Evolutionary conservation across 1,139 yeast genomes (phyloP), one percentile per base, ranked within the genome.

Genomic region (Zhuliangozyma parablackwelliae): DNA sequence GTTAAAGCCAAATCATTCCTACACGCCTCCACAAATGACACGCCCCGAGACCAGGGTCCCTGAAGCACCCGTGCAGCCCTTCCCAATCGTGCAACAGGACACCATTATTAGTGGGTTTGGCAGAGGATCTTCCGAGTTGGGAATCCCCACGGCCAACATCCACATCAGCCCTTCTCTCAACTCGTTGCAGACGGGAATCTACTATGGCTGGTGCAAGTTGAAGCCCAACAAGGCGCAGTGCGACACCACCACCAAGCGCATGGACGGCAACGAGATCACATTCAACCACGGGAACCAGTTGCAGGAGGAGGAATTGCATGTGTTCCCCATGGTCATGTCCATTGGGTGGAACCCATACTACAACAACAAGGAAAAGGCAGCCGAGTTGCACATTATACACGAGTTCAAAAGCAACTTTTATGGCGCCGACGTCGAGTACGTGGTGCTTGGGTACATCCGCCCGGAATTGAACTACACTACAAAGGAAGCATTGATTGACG

Each of bases 271-370:
- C 9, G 50, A 54, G 26, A 64, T 85, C 29, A 59, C 65, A 41
- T 75, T 81, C 55, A 82, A 81, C 46, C 78, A 78, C 53, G 97
- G 97, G 1, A 50, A 62, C 8, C 51, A 59, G 13, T 58, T 88
- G 30, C 41, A 49, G 2, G 54, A 48, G 0, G 53, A 52, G 1
- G 72, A 69, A 10, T 76, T 75, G 33, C 61, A 60, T 10, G 72
- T 70, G 1, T 67, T 80, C 24, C 97, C 97, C 1, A 88, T 89
- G 83, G 97, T 90, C 16, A 83, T 90, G 87, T 87, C 96, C 13
- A 75, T 94, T 23, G 99, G 99, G 1, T 88, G 89, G 87, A 94
- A 92, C 55, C 98, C 98, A 12, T 92, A 83, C 59, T 94, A 82
- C 61, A 75, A 82, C 26, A 90, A 92, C 60, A 73, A 78, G 44